These are phyloP conservation scores for Neocucurbitaria cava DNA, from an alignment of 2,329 filamentous ascomycete species.

Conservation along the genomic window DNA sequence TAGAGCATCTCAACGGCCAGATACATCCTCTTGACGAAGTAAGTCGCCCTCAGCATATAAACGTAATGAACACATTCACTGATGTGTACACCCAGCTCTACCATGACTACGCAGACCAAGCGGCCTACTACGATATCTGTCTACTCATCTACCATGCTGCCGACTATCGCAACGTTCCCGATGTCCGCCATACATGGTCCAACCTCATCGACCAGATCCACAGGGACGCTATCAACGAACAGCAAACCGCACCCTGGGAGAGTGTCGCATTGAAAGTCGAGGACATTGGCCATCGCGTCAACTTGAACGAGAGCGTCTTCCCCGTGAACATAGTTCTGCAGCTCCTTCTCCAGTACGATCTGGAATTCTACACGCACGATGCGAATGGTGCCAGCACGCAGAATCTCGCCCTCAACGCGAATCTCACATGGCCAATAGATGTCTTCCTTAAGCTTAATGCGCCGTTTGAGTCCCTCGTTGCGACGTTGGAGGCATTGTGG, in stretches of 20 bases:
- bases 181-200: slow-evolving; percentile 85
- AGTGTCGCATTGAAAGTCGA: slow-evolving; percentile 68
- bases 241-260: slow-evolving; percentile 70
- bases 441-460: slow-evolving; percentile 70
- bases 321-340: slow-evolving; percentile 55
- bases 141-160: slow-evolving; percentile 91
- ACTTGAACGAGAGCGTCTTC: slow-evolving; percentile 63
- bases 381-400: slow-evolving; percentile 15
- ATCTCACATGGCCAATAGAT: slow-evolving; percentile 67
- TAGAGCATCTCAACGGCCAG: slow-evolving; percentile 74
- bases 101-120: slow-evolving; percentile 88
- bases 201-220: slow-evolving; percentile 75
- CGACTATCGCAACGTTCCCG: slow-evolving; percentile 85
- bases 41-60: slow-evolving; percentile 48
- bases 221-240: slow-evolving; percentile 55
- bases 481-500: slow-evolving; percentile 70
- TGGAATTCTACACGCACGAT: slow-evolving; percentile 60
- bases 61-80: slow-evolving; percentile 19
- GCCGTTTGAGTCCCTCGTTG: slow-evolving; percentile 66
- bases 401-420: slow-evolving; percentile 25
- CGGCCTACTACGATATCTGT: slow-evolving; percentile 91
- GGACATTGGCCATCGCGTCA: slow-evolving; percentile 62
- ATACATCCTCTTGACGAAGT: slow-evolving; percentile 80
- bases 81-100: slow-evolving; percentile 69
- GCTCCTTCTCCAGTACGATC: slow-evolving; percentile 44